Conservation (phyloP, 2,329 filamentous ascomycete genomes). For the Microsporum canis region DNA sequence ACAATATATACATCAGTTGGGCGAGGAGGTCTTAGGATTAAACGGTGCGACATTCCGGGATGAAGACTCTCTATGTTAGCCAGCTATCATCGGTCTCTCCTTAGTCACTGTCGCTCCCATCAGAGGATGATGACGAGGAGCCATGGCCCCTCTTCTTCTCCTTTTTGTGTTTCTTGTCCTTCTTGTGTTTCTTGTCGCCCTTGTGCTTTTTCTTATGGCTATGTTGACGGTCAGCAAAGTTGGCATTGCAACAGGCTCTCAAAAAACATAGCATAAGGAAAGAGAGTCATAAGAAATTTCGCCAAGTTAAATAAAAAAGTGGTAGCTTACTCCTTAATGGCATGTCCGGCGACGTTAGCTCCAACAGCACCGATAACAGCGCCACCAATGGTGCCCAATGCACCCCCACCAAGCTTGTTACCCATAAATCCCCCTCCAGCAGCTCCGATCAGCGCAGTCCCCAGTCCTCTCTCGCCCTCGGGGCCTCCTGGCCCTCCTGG, state of each 20-base stretch:
- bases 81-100: neutral
- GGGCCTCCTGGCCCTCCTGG: slow-evolving; percentile 12
- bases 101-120: slow-evolving; percentile 15
- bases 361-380: slow-evolving; percentile 25
- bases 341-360: slow-evolving; percentile 19
- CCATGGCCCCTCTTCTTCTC: slow-evolving; percentile 1
- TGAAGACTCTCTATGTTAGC: neutral
- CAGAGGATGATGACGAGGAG: neutral
- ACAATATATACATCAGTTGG: neutral
- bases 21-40: neutral
- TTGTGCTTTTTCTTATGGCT: slow-evolving; percentile 20
- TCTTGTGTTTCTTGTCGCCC: slow-evolving; percentile 19
- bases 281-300: neutral
- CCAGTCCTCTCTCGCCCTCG: slow-evolving; percentile 27
- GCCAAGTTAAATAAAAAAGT: neutral
- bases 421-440: slow-evolving; percentile 28
- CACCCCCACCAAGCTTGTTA: slow-evolving; percentile 26
- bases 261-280: neutral
- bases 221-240: neutral
- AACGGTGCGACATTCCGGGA: neutral
- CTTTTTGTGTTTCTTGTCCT: slow-evolving; percentile 15
- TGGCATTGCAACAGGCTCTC: neutral
- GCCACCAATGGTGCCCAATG: slow-evolving; percentile 25
- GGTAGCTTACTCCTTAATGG: slow-evolving; percentile 20
- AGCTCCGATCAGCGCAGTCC: slow-evolving; percentile 28